Evolutionary conservation across 495 filamentous ascomycete species (phyloP), one percentile per base, ranked within the genome.

Genomic region (Penicillium angulare): DNA sequence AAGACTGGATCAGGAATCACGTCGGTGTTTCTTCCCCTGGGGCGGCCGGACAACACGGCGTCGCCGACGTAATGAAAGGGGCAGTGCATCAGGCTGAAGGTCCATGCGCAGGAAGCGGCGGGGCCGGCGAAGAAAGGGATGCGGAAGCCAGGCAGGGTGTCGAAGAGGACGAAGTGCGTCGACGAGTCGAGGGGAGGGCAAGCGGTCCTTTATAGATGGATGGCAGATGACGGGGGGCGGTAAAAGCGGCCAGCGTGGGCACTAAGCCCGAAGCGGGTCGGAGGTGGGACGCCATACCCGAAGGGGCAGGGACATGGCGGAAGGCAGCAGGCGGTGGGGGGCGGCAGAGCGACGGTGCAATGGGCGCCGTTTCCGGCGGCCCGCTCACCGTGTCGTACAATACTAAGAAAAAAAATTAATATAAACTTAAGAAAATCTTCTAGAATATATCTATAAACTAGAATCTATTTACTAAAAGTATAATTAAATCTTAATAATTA

Each of bases 331-430:
- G 53, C 53, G 53, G 53, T 56, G 12, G 47, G 35, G 36, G 26
- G 18, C 17, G 36, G 51, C 51, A 43, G 16, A 43, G 16, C 1
- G n/a, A 34, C 35, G 36, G 35, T 33, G 15, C 51, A 54, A 51
- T 41, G 29, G 43, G 48, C 27, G 47, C 54, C 24, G 43, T 52
- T 52, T 57, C 35, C n/a, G 43, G 48, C 54, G 27, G 35, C 49
- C 54, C 43, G 54, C 54, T 49, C 15, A 39, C 52, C 45, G 45
- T 54, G n/a, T n/a, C n/a, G n/a, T n/a, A n/a, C n/a, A n/a, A n/a
- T n/a, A n/a, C n/a, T n/a, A n/a, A n/a, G n/a, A n/a, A n/a, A n/a
- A n/a, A n/a, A n/a, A n/a, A n/a, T n/a, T n/a, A n/a, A n/a, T n/a
- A n/a, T n/a, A n/a, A n/a, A n/a, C n/a, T n/a, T n/a, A n/a, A n/a